Conservation (phyloP, 192 early-diverging fungal genomes). For the Backusella macrospora region DNA sequence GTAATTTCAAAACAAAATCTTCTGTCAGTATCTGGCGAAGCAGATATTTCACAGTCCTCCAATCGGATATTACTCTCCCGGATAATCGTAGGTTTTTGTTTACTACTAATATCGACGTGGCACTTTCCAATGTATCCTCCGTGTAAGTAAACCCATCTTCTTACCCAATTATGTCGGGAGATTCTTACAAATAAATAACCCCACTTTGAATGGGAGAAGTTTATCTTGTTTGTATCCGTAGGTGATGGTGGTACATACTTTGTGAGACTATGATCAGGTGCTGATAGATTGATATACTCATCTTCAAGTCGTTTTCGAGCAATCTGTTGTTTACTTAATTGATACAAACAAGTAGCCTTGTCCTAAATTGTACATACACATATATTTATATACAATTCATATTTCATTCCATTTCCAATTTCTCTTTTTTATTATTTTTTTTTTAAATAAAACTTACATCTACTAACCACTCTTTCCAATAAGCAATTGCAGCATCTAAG, state of each 20-base stretch:
- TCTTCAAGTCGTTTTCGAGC: constrained; percentile 42
- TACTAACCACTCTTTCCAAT: constrained; percentile 41
- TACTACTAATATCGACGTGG: constrained; percentile 20
- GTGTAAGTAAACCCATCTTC: constrained; percentile 63
- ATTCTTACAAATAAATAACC: constrained; percentile 63
- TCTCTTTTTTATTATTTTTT: neutral
- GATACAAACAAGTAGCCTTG: constrained; percentile 39
- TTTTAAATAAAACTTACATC: constrained; percentile 34
- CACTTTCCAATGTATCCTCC: constrained; percentile 57
- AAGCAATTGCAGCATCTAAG: constrained; percentile 43
- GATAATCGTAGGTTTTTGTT: neutral
- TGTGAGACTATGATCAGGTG: constrained; percentile 30
- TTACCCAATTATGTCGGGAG: constrained; percentile 48
- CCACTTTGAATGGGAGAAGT: constrained; percentile 57
- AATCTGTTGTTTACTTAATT: constrained; percentile 35
- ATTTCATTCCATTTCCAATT: too few relatives aligned
- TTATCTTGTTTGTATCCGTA: neutral
- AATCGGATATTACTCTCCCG: neutral
- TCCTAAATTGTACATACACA: constrained; percentile 27
- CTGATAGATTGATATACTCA: constrained; percentile 30
- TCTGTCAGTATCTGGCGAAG: constrained; percentile 54
- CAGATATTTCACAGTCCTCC: neutral
- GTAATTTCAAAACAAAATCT: constrained; percentile 72
- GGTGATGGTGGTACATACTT: constrained; percentile 22
- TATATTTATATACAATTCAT: neutral